These are phyloP conservation scores for Myxozyma neotropica DNA, from an alignment of 805 yeast genomes.

Conservation along the genomic window DNA sequence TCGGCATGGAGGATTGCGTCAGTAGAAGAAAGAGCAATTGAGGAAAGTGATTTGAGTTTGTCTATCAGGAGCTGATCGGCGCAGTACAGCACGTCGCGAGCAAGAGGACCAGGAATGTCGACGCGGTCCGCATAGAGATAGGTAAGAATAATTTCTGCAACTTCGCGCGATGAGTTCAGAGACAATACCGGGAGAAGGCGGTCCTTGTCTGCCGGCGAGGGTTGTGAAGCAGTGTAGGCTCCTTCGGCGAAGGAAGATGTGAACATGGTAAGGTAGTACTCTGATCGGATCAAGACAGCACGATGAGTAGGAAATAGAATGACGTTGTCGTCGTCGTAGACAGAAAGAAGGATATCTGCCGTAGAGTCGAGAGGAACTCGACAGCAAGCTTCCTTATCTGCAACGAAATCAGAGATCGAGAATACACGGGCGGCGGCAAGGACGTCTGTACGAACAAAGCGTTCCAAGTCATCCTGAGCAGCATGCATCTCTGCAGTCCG, in stretches of 20 bases:
- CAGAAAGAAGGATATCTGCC: slow-evolving; percentile 26
- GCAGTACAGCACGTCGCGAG: slow-evolving; percentile 58
- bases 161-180: slow-evolving; percentile 42
- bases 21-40: slow-evolving; percentile 47
- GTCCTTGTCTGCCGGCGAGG: slow-evolving; percentile 21
- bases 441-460: slow-evolving; percentile 41
- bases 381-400: not conserved
- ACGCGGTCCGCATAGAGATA: slow-evolving; percentile 65
- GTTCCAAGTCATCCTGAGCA: slow-evolving; percentile 37
- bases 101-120: slow-evolving; percentile 52
- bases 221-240: slow-evolving; percentile 34
- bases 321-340: slow-evolving; percentile 18
- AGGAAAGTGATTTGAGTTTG: slow-evolving; percentile 63
- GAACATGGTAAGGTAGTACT: slow-evolving; percentile 67
- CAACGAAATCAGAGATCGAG: not conserved
- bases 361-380: slow-evolving; percentile 28
- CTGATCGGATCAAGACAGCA: slow-evolving; percentile 61
- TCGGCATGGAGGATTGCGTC: slow-evolving; percentile 39
- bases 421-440: not conserved
- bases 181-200: slow-evolving; percentile 38
- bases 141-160: slow-evolving; percentile 55
- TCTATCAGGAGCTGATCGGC: slow-evolving; percentile 61
- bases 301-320: slow-evolving; percentile 65
- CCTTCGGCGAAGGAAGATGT: slow-evolving; percentile 52
- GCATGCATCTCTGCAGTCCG: slow-evolving; percentile 43